phyloP scores from a whole-genome alignment of 371 early-diverging fungal species.

The Syncephalastrum sp. region DNA sequence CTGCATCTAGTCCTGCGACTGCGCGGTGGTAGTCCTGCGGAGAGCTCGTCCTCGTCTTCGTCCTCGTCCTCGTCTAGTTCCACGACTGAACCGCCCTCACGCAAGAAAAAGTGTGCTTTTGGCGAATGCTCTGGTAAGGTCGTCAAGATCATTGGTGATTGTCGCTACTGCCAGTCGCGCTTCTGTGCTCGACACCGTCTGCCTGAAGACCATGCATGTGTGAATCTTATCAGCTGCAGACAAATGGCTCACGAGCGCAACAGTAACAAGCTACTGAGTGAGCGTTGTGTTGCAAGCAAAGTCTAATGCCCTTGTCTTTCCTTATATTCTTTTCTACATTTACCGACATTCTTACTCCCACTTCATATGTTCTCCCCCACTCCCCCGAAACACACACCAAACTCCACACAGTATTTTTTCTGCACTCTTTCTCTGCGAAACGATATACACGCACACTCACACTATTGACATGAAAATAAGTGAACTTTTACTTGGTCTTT shows the following conservation, averaged over 20 bases:
- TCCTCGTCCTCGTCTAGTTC: too few relatives aligned
- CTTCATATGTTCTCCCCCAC: too few relatives aligned
- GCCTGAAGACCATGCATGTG: conserved; percentile 71
- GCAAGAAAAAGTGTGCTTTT: conserved; percentile 35
- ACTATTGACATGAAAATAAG: too few relatives aligned
- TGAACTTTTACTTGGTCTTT: too few relatives aligned
- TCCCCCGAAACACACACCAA: too few relatives aligned
- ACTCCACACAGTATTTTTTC: too few relatives aligned
- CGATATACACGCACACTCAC: too few relatives aligned
- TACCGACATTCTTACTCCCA: too few relatives aligned
- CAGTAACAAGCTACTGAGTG: conserved; percentile 53
- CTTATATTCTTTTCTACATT: too few relatives aligned
- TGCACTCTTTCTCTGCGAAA: too few relatives aligned
- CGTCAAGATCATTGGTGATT: conserved; percentile 48
- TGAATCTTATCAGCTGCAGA: conserved; percentile 56
- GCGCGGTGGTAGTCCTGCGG: conserved; percentile 62
- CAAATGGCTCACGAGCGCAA: conserved; percentile 52
- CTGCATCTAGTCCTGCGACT: conserved; percentile 90
- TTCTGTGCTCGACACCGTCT: conserved; percentile 66
- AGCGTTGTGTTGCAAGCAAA: conserved; percentile 69
- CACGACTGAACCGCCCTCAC: too few relatives aligned
- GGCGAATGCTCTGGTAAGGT: conserved; percentile 38
- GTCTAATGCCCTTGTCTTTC: conserved; percentile 26
- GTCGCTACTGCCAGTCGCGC: conserved; percentile 44
- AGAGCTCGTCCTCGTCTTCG: too few relatives aligned